Conservation (phyloP, 352 stramenopile genomes). For the Globisporangium cederbergense region DNA sequence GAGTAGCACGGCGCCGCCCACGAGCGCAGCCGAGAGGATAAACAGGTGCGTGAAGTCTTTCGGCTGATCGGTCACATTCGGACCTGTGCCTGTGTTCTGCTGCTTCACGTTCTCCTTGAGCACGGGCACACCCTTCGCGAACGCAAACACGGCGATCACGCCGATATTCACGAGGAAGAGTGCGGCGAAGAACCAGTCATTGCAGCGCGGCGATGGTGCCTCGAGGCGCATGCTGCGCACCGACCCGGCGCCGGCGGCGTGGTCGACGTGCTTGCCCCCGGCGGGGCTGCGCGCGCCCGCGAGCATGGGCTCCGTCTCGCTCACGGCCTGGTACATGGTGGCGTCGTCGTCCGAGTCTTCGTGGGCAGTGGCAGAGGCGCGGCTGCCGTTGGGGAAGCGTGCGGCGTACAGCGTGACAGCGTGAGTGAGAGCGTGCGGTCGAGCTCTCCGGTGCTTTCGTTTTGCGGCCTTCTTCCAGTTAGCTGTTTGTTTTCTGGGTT, state of each 20-base stretch:
- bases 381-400: slow-evolving; percentile 2
- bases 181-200: slow-evolving; percentile 68
- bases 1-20: slow-evolving; percentile 46
- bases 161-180: slow-evolving; percentile 66
- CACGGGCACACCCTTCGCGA: slow-evolving; percentile 67
- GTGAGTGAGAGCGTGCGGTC: background rate
- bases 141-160: slow-evolving; percentile 57
- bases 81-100: background rate
- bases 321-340: slow-evolving; percentile 70
- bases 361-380: slow-evolving; percentile 8
- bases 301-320: slow-evolving; percentile 81
- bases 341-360: slow-evolving; percentile 17
- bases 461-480: background rate
- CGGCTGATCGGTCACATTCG: slow-evolving; percentile 19
- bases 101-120: slow-evolving; percentile 23
- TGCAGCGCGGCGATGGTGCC: slow-evolving; percentile 52
- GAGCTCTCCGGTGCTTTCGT: background rate
- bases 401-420: slow-evolving; percentile 6
- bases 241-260: slow-evolving; percentile 31
- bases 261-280: slow-evolving; percentile 18
- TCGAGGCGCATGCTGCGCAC: slow-evolving; percentile 71
- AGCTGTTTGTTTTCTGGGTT: background rate
- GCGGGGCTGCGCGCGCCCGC: slow-evolving; percentile 26
- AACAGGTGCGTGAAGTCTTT: slow-evolving; percentile 49
- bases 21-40: slow-evolving; percentile 45